phyloP scores from a whole-genome alignment of 2,329 filamentous ascomycete species.

The Dactylellina sp. region DNA sequence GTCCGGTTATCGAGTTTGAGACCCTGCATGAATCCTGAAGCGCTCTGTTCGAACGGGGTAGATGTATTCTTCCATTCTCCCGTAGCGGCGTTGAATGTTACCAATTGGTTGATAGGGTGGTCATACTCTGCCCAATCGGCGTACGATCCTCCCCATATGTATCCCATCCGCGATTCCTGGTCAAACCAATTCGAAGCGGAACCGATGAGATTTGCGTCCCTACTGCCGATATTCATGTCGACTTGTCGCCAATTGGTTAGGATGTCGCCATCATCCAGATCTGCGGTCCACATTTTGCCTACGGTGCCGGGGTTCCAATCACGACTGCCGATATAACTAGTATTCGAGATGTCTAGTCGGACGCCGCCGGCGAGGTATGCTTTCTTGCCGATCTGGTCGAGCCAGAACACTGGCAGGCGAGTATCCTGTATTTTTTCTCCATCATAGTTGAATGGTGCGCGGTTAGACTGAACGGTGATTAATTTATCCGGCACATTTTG shows the following conservation, averaged over 20 bases:
- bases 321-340: conserved; percentile 22
- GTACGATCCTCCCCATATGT: conserved; percentile 38
- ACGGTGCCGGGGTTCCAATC: conserved; percentile 39
- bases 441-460: conserved; percentile 23
- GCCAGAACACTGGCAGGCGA: conserved; percentile 47
- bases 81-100: conserved; percentile 39
- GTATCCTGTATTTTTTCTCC: conserved; percentile 33
- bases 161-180: conserved; percentile 30
- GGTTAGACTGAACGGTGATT: conserved; percentile 13
- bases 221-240: conserved; percentile 22
- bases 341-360: conserved; percentile 33
- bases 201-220: conserved; percentile 38
- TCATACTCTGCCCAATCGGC: conserved; percentile 26
- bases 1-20: conserved; percentile 21
- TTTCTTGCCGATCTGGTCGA: conserved; percentile 32
- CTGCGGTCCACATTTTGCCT: conserved; percentile 47
- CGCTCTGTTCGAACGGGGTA: conserved; percentile 29
- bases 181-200: conserved; percentile 42
- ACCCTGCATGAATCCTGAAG: conserved; percentile 39
- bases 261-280: conserved; percentile 23
- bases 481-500: conserved; percentile 30
- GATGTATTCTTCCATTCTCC: conserved; percentile 40
- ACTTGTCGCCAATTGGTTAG: conserved; percentile 37
- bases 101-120: conserved; percentile 32
- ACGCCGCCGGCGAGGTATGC: conserved; percentile 48